Evolutionary conservation across 2,329 filamentous ascomycete species (phyloP).

Genomic region (Diaporthe ilicicola): DNA sequence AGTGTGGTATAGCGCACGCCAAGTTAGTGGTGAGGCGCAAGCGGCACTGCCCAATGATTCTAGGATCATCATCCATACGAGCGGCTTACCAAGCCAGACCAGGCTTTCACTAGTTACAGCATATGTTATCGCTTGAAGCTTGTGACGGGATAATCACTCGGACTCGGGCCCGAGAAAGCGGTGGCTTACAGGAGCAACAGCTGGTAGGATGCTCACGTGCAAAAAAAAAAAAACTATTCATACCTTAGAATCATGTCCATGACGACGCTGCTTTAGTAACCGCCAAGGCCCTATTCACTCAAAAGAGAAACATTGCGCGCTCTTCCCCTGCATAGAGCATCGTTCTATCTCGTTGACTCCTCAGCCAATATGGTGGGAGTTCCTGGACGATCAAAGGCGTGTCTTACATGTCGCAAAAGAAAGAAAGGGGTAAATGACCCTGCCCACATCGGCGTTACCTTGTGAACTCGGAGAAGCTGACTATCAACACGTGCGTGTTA

Average conservation of each 20-base stretch:
- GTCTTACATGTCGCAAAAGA: slow-evolving; percentile 23
- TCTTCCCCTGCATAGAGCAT: too few relatives aligned
- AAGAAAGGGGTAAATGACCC: slow-evolving; percentile 25
- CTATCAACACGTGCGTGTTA: background rate
- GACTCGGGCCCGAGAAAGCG: background rate
- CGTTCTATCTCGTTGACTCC: background rate
- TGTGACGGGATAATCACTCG: background rate
- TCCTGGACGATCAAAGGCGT: slow-evolving; percentile 28
- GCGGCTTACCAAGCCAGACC: background rate
- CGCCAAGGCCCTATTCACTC: background rate
- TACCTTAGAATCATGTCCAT: background rate
- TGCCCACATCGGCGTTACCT: background rate
- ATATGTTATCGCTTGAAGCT: background rate
- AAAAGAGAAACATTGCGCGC: slow-evolving; percentile 10
- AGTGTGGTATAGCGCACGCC: slow-evolving; percentile 4
- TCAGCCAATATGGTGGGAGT: slow-evolving; percentile 28
- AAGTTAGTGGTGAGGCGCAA: background rate
- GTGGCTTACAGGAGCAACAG: background rate
- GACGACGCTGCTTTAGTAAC: background rate
- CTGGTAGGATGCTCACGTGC: background rate
- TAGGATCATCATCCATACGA: background rate
- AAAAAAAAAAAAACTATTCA: too few relatives aligned
- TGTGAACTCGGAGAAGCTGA: background rate
- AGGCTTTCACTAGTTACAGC: background rate
- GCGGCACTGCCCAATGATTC: background rate